Base-by-base conservation (phyloP, 2,329 filamentous ascomycete species). In the Colletotrichum sp. region DNA sequence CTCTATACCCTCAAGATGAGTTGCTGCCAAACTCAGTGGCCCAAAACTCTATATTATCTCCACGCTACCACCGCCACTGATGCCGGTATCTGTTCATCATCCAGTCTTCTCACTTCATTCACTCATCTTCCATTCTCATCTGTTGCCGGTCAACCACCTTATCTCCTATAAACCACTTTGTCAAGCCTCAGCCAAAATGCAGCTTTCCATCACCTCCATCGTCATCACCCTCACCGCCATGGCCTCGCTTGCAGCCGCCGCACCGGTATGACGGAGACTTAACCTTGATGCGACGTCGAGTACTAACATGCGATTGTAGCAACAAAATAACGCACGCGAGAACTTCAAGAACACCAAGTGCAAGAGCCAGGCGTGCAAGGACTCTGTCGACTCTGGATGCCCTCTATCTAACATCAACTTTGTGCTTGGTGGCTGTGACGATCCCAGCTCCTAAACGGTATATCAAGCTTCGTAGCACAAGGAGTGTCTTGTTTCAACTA, bases 311-410 rank as follows among this genome's bases (percentile, higher is more conserved):
- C 1, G 4, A 21, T 11, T 36, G 6, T 4, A 57, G 13, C 38
- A 67, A 31, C 21, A 62, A 55, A 72, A 62, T 13, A 68, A 43
- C 31, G 64, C 57, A 18, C 55, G 69, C 4, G 64, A 68, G 31
- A 54, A 61, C 29, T 72, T 72, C n/a, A 72, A 67, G 64, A 29
- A 29, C 24, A 27, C 67, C 7, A 67, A 29, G 21, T 72, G 69
- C 43, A 24, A 72, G 55, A 68, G 69, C 69, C 69, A 72, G 24
- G 64, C 69, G 4, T 72, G 64, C 43, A 62, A 15, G 6, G 69
- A 62, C 24, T 67, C 63, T 3, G 69, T 68, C 3, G 64, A 72
- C 27, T 62, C 63, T 3, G 69, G 69, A 8, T 72, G 69, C 31
- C 43, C 64, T 8, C 69, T 63, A 24, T 55, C 24, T 38, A n/a